phyloP scores from a whole-genome alignment of 1,139 yeast genomes.

The Candida neerlandica region DNA sequence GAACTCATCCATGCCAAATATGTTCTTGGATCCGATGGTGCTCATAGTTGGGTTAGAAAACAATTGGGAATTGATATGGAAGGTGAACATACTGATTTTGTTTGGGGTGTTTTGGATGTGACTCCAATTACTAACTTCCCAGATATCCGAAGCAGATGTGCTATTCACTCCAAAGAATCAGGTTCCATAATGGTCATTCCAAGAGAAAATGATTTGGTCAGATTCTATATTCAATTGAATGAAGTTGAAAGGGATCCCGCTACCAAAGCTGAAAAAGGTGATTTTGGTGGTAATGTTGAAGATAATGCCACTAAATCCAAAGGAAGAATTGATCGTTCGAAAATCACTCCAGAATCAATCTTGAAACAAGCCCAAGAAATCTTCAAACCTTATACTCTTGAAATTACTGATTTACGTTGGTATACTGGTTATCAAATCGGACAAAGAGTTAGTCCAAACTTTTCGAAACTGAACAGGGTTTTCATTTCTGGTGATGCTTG shows the following conservation, averaged over 20 bases:
- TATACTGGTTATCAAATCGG: constrained; percentile 40
- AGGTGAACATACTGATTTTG: constrained; percentile 37
- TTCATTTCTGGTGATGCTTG: constrained; percentile 43
- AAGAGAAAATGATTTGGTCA: constrained; percentile 33
- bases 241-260: constrained; percentile 27
- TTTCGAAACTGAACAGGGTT: constrained; percentile 24
- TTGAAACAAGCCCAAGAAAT: constrained; percentile 30
- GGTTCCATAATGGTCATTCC: constrained; percentile 40
- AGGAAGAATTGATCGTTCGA: constrained; percentile 31
- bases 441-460: constrained; percentile 33
- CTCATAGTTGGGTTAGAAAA: constrained; percentile 38
- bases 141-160: constrained; percentile 35
- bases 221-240: constrained; percentile 29
- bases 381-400: constrained; percentile 30
- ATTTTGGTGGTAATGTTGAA: constrained; percentile 13
- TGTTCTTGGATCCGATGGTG: constrained; percentile 40
- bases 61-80: constrained; percentile 26
- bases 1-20: constrained; percentile 31
- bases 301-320: constrained; percentile 12
- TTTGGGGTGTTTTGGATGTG: constrained; percentile 41
- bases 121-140: constrained; percentile 39
- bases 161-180: constrained; percentile 31
- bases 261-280: constrained; percentile 8
- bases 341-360: constrained; percentile 28
- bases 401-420: constrained; percentile 30